Conservation (phyloP, 2,329 filamentous ascomycete genomes). For the Sporothrix inflata region DNA sequence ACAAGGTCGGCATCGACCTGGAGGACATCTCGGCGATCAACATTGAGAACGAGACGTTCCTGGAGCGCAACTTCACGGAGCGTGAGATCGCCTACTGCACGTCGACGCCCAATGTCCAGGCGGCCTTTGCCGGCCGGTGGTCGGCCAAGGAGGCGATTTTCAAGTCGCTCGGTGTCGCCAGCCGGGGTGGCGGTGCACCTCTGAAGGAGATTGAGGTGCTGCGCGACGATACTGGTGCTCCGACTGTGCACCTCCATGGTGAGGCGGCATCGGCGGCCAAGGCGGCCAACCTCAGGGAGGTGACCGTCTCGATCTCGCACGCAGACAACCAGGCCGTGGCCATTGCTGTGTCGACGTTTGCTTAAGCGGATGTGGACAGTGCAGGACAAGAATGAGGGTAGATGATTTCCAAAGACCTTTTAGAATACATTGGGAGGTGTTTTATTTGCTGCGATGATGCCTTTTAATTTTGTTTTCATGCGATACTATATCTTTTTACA, state of each 20-base stretch:
- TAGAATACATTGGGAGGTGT: slow-evolving; percentile 19
- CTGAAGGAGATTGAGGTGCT: slow-evolving; percentile 94
- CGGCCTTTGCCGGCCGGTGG: slow-evolving; percentile 94
- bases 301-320: slow-evolving; percentile 94
- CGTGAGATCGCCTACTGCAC: slow-evolving; percentile 86
- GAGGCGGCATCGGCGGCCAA: slow-evolving; percentile 82
- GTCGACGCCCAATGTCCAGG: slow-evolving; percentile 67
- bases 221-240: slow-evolving; percentile 78
- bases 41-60: slow-evolving; percentile 89
- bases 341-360: slow-evolving; percentile 84
- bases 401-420: slow-evolving; percentile 6
- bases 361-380: slow-evolving; percentile 37
- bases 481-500: background rate
- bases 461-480: background rate
- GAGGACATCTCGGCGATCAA: slow-evolving; percentile 87
- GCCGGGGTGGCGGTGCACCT: slow-evolving; percentile 85
- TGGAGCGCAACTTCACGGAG: slow-evolving; percentile 91
- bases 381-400: background rate
- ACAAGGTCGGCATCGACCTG: slow-evolving; percentile 90
- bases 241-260: slow-evolving; percentile 81
- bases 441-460: slow-evolving; percentile 20
- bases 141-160: slow-evolving; percentile 98
- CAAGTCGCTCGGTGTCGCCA: slow-evolving; percentile 87
- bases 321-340: slow-evolving; percentile 93
- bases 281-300: slow-evolving; percentile 81